These are phyloP conservation scores for Lentinus brumalis DNA, from an alignment of 768 basidiomycete genomes.

Conservation along the genomic window DNA sequence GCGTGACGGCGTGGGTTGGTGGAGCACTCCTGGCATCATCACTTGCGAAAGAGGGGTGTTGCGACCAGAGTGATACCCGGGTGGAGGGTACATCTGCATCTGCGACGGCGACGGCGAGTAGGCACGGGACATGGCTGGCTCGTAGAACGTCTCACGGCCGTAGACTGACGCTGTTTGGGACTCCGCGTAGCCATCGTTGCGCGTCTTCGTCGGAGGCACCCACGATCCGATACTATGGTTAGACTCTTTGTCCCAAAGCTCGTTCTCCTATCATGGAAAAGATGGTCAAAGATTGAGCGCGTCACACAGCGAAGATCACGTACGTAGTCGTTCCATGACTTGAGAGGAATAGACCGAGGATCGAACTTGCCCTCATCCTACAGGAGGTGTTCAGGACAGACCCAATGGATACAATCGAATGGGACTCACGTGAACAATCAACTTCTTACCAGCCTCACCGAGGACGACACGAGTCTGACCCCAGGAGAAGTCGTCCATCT, in stretches of 20 bases:
- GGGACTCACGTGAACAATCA: slow-evolving; percentile 84
- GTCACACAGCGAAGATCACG: slow-evolving; percentile 28
- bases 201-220: slow-evolving; percentile 75
- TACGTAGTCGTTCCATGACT: slow-evolving; percentile 96
- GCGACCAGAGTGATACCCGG: slow-evolving; percentile 77
- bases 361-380: slow-evolving; percentile 99
- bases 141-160: slow-evolving; percentile 86
- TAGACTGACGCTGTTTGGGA: slow-evolving; percentile 81
- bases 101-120: slow-evolving; percentile 80
- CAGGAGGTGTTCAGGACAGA: background rate
- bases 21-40: slow-evolving; percentile 37
- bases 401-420: slow-evolving; percentile 5
- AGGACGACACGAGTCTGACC: slow-evolving; percentile 90
- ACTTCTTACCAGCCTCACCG: slow-evolving; percentile 93
- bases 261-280: slow-evolving; percentile 67
- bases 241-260: slow-evolving; percentile 96
- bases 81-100: slow-evolving; percentile 53
- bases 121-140: slow-evolving; percentile 55
- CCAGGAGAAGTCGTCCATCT: slow-evolving; percentile 98
- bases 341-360: slow-evolving; percentile 88
- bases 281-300: slow-evolving; percentile 2
- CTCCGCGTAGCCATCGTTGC: slow-evolving; percentile 75
- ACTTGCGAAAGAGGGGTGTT: slow-evolving; percentile 51
- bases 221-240: slow-evolving; percentile 95
- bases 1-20: slow-evolving; percentile 67